Evolutionary conservation across 306 rosid genomes (phyloP), one percentile per base, ranked within the genome.

Genomic region (Amphicarpaea edgeworthii): DNA sequence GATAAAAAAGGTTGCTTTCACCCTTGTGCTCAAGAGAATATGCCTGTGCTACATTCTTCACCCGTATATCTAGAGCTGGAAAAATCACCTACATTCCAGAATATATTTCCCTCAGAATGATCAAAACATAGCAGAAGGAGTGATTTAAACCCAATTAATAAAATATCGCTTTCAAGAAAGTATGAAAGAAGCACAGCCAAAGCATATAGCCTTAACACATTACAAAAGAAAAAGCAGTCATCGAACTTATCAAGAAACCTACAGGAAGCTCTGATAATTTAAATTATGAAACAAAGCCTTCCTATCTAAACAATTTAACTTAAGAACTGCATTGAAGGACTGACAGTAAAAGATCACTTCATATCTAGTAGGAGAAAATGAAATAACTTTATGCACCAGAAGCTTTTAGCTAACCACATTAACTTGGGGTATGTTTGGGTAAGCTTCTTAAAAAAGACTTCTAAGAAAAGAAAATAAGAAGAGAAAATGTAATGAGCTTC

Each of bases 11-110:
- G 87, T 90, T 84, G 85, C 87, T 92, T 83, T 96, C 98, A 40
- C 99, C 93, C 85, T 89, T 92, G 87, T 96, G 99, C 76, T 96
- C 99, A 20, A 96, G 99, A 30, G 99, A 96, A 86, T 96, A 96
- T 9, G 99, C 88, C n/a, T 86, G 92, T 45, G 97, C 98, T n/a
- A 96, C 99, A 74, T 96, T 96, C 90, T 96, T 96, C 85, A 96
- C 99, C 55, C 99, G 98, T 76, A 87, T 90, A 81, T 92, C 99
- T 72, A 96, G 96, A 60, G 99, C 97, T 11, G 99, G 97, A 79
- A 96, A 96, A 68, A 96, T 96, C 62, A 96, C 99, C 99, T 96
- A 79, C 81, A 89, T 30, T 71, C 61, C 83, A 83, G 16, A 80
- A 37, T 57, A 78, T 55, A 49, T 73, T 64, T 66, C 62, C 21